These are phyloP conservation scores for Torulaspora gathmanii DNA, from an alignment of 805 yeast genomes.

Conservation along the genomic window DNA sequence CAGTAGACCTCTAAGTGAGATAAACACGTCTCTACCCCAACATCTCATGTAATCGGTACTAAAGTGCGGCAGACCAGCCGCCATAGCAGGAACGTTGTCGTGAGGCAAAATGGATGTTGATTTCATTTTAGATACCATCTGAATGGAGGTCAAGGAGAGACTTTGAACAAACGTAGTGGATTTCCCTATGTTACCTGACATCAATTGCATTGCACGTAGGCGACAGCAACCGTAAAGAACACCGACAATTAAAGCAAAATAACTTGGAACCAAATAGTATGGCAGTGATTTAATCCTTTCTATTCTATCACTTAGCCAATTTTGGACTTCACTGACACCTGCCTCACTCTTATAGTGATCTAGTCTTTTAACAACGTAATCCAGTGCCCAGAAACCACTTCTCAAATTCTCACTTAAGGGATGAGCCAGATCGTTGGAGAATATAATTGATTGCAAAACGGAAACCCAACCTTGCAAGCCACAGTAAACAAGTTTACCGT, in stretches of 20 bases:
- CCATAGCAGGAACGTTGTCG: conserved; percentile 64
- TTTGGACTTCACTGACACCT: conserved; percentile 51
- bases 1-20: conserved; percentile 76
- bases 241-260: conserved; percentile 78
- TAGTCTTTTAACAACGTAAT: conserved; percentile 61
- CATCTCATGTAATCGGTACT: conserved; percentile 89
- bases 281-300: conserved; percentile 65
- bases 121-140: conserved; percentile 73
- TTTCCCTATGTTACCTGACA: conserved; percentile 50
- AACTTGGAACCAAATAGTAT: conserved; percentile 76
- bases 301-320: conserved; percentile 67
- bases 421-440: conserved; percentile 72
- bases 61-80: conserved; percentile 96
- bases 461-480: conserved; percentile 93
- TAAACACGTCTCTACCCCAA: conserved; percentile 97
- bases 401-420: conserved; percentile 78
- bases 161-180: conserved; percentile 74
- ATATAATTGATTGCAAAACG: conserved; percentile 56
- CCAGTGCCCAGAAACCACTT: conserved; percentile 85
- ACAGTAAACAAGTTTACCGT: conserved; percentile 74
- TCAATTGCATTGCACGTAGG: conserved; percentile 53
- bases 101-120: conserved; percentile 72
- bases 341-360: conserved; percentile 46
- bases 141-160: conserved; percentile 75
- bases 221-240: conserved; percentile 80